These are phyloP conservation scores for Yarrowia yakushimensis DNA, from an alignment of 805 yeast species.

Conservation along the genomic window DNA sequence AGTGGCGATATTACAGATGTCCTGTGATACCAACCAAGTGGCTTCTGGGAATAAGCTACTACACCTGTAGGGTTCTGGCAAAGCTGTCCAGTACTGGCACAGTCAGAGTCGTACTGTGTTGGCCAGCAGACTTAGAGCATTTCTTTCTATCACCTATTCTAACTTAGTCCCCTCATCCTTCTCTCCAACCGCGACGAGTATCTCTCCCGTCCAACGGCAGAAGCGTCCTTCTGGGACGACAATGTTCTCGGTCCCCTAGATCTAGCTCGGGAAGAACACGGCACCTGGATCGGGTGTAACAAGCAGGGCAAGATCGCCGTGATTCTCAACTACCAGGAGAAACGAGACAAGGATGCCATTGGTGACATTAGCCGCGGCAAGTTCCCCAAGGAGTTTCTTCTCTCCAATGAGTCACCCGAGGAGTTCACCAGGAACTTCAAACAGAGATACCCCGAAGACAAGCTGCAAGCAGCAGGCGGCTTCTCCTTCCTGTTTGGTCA, in stretches of 20 bases:
- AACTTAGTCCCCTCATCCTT: conserved; percentile 53
- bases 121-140: too few species aligned
- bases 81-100: background rate
- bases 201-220: conserved; percentile 65
- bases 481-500: conserved; percentile 59
- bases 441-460: conserved; percentile 31
- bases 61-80: too few species aligned
- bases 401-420: conserved; percentile 39
- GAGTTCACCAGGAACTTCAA: conserved; percentile 46
- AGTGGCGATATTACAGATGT: too few species aligned
- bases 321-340: conserved; percentile 70
- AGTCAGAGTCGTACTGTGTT: background rate
- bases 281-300: conserved; percentile 87
- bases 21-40: too few species aligned
- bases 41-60: too few species aligned
- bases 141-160: background rate
- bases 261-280: conserved; percentile 65
- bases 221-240: conserved; percentile 45
- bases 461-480: conserved; percentile 51
- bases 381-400: conserved; percentile 47
- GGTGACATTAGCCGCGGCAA: conserved; percentile 51
- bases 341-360: conserved; percentile 37
- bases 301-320: conserved; percentile 60
- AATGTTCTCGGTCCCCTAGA: conserved; percentile 67
- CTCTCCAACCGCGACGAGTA: conserved; percentile 87